These are phyloP conservation scores for Didymella pinodella DNA, from an alignment of 2,329 filamentous ascomycete genomes.

Conservation along the genomic window DNA sequence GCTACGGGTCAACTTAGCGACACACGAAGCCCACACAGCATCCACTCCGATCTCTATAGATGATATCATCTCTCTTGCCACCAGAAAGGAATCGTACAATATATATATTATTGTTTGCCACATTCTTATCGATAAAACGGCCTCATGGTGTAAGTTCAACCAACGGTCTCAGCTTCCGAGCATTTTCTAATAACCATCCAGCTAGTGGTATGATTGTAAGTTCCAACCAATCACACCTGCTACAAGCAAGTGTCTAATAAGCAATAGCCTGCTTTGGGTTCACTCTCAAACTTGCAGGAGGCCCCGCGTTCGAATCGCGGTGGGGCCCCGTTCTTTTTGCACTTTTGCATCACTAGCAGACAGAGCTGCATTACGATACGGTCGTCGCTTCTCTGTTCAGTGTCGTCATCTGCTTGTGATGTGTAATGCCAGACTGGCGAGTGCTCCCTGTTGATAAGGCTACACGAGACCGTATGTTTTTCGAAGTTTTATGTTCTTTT, in stretches of 20 bases:
- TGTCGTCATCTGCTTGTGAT: background rate
- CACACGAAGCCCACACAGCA: background rate
- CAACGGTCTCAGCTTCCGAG: too few species aligned
- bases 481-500: background rate
- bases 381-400: background rate
- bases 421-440: background rate
- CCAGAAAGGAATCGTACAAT: background rate
- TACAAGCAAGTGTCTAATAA: slow-evolving; percentile 4
- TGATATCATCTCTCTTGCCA: too few species aligned
- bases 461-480: too few species aligned
- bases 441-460: too few species aligned
- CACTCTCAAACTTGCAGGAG: slow-evolving; percentile 15
- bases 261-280: slow-evolving; percentile 18
- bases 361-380: background rate
- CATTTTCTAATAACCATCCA: background rate
- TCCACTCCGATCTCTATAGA: background rate
- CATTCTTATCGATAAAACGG: slow-evolving; percentile 22
- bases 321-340: background rate
- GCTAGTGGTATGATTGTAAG: slow-evolving; percentile 21
- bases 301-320: slow-evolving; percentile 21
- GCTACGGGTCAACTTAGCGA: background rate
- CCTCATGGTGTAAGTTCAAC: slow-evolving; percentile 15
- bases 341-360: background rate
- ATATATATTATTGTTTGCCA: background rate
- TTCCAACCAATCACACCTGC: background rate